Evolutionary conservation across 1,284 basidiomycete genomes (phyloP).

Genomic region (Tilletiaria anomala): DNA sequence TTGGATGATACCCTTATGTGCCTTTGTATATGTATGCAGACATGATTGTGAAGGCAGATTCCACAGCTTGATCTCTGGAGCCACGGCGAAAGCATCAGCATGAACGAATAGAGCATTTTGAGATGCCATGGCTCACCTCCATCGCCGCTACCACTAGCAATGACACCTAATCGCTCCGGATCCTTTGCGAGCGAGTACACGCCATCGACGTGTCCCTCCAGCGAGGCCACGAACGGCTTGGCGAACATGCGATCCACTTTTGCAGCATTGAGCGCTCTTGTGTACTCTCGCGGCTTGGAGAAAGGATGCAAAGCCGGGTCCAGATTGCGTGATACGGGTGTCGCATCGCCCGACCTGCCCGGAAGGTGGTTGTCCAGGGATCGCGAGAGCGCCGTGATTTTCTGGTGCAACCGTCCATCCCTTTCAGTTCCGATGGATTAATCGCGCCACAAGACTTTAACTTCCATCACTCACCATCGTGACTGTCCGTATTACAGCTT

Average conservation of each 20-base stretch:
- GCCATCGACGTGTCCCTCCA: slow-evolving; percentile 93
- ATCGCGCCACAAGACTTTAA: no score
- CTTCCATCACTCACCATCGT: no score
- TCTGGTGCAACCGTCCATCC: no score
- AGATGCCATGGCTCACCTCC: slow-evolving; percentile 52
- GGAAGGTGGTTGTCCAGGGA: slow-evolving; percentile 59
- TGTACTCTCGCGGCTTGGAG: slow-evolving; percentile 77
- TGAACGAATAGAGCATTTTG: background rate
- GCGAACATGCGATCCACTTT: slow-evolving; percentile 96
- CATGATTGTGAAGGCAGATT: slow-evolving; percentile 60
- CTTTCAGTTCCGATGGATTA: no score
- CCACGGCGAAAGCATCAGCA: slow-evolving; percentile 34
- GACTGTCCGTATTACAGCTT: no score
- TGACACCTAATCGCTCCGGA: slow-evolving; percentile 58
- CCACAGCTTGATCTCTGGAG: slow-evolving; percentile 82
- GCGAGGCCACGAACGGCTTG: slow-evolving; percentile 77
- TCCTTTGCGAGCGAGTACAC: slow-evolving; percentile 73
- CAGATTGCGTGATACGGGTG: slow-evolving; percentile 77
- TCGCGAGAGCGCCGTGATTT: slow-evolving; percentile 77
- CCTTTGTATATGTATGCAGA: slow-evolving; percentile 56
- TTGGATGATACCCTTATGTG: slow-evolving; percentile 76
- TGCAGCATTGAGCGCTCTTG: slow-evolving; percentile 78
- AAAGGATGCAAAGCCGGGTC: slow-evolving; percentile 90
- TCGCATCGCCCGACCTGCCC: slow-evolving; percentile 53
- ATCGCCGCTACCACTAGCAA: slow-evolving; percentile 92